These are phyloP conservation scores for Corinectria fuckeliana DNA, from an alignment of 2,329 filamentous ascomycete genomes.

Conservation along the genomic window DNA sequence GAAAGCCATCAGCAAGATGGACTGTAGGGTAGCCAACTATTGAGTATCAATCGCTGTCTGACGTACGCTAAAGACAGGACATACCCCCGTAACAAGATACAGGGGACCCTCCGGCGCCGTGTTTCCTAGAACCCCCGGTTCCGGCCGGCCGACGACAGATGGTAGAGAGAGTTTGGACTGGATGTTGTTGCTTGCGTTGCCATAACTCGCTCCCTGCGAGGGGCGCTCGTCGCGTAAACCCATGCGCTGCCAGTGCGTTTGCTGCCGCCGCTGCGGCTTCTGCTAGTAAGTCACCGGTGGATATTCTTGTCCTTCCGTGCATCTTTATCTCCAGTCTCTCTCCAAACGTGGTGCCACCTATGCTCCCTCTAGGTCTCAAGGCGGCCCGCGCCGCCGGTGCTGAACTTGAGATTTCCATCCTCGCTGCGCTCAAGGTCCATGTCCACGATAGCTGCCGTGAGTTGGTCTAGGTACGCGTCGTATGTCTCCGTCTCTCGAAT, in stretches of 20 bases:
- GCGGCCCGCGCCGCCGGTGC: constrained; percentile 17
- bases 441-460: constrained; percentile 43
- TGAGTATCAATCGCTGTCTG: too few relatives aligned
- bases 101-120: constrained; percentile 1
- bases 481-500: constrained; percentile 51
- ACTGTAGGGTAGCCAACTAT: too few relatives aligned
- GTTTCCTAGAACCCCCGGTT: not conserved
- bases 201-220: not conserved
- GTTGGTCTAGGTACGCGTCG: constrained; percentile 40
- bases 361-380: not conserved
- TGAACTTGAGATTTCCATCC: constrained; percentile 40
- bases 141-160: not conserved
- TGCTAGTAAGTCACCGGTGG: constrained; percentile 22
- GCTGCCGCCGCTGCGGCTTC: not conserved
- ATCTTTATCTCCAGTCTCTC: constrained; percentile 2
- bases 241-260: constrained; percentile 11
- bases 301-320: constrained; percentile 8
- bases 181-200: not conserved
- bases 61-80: too few relatives aligned
- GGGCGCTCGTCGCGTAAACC: constrained; percentile 8
- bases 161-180: not conserved
- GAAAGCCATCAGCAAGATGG: too few relatives aligned
- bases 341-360: not conserved
- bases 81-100: too few relatives aligned
- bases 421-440: constrained; percentile 24